Evolutionary conservation across 192 early-diverging fungal genomes (phyloP).

Genomic region (Linnemannia schmuckeri): DNA sequence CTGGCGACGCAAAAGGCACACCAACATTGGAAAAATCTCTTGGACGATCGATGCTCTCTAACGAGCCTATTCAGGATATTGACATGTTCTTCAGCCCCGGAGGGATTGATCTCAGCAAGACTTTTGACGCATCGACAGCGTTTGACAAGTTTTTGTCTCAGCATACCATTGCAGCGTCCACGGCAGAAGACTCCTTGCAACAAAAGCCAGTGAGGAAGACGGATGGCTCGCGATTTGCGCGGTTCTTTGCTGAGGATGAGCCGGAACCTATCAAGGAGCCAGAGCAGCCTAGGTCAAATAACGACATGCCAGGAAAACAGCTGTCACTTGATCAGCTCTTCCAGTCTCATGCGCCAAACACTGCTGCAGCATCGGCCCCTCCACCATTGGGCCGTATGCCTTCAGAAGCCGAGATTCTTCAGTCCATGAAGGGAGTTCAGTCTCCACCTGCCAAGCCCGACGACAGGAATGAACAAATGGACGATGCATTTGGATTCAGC

Average conservation of each 20-base stretch:
- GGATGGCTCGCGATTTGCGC: constrained; percentile 70
- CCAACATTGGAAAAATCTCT: constrained; percentile 27
- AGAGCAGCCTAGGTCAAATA: constrained; percentile 7
- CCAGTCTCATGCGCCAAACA: constrained; percentile 53
- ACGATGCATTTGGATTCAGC: constrained; percentile 66
- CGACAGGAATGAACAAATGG: constrained; percentile 26
- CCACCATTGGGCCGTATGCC: constrained; percentile 57
- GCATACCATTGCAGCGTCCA: constrained; percentile 50
- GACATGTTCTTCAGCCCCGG: constrained; percentile 62
- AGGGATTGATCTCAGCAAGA: constrained; percentile 45
- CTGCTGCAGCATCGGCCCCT: constrained; percentile 21
- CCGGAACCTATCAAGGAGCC: constrained; percentile 45
- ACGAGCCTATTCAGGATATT: constrained; percentile 54
- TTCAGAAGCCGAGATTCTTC: constrained; percentile 68
- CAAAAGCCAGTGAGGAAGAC: constrained; percentile 42
- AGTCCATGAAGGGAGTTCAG: constrained; percentile 58
- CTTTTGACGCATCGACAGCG: constrained; percentile 51
- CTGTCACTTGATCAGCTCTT: constrained; percentile 66
- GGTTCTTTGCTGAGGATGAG: constrained; percentile 67
- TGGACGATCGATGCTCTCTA: constrained; percentile 26
- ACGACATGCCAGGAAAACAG: constrained; percentile 46
- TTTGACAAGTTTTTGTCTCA: constrained; percentile 64
- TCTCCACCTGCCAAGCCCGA: constrained; percentile 17
- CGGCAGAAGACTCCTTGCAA: constrained; percentile 7
- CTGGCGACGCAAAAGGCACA: constrained; percentile 5